Conservation (phyloP, 148 eudicot species). For the Rhododendron simsii region DNA sequence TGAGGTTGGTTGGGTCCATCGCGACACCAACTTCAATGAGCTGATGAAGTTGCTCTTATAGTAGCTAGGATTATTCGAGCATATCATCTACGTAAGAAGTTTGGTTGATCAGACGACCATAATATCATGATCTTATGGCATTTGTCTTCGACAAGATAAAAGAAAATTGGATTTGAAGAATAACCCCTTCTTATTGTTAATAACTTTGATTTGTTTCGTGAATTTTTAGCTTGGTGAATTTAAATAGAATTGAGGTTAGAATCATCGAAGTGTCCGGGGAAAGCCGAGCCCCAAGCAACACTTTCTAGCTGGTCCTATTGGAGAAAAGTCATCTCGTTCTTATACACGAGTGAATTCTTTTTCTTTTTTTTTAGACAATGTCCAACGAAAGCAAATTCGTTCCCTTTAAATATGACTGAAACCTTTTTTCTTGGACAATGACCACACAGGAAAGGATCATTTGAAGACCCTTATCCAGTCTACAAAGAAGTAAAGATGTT, state of each 20-base stretch:
- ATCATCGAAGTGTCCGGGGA: no score
- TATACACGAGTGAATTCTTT: not conserved
- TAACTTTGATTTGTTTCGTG: no score
- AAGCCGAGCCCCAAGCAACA: no score
- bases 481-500: slow-evolving; percentile 39
- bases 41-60: not conserved
- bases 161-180: not conserved
- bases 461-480: slow-evolving; percentile 32
- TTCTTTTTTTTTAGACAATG: not conserved
- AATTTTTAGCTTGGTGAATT: no score
- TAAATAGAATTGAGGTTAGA: no score
- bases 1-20: not conserved
- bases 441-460: slow-evolving; percentile 21
- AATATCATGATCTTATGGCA: no score
- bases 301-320: not conserved
- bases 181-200: not conserved
- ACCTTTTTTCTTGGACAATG: not conserved
- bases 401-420: not conserved
- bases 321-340: not conserved
- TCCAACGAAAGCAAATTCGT: not conserved
- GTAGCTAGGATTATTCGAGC: not conserved
- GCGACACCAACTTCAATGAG: not conserved
- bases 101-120: no score
- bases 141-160: not conserved
- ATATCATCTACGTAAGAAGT: not conserved